A percentile compares a stretch with the other conserved stretches of the same genome.
These are phyloP conservation scores for Aspergillus sclerotiicarbonarius DNA, from an alignment of 495 filamentous ascomycete genomes.

Conservation along the genomic window DNA sequence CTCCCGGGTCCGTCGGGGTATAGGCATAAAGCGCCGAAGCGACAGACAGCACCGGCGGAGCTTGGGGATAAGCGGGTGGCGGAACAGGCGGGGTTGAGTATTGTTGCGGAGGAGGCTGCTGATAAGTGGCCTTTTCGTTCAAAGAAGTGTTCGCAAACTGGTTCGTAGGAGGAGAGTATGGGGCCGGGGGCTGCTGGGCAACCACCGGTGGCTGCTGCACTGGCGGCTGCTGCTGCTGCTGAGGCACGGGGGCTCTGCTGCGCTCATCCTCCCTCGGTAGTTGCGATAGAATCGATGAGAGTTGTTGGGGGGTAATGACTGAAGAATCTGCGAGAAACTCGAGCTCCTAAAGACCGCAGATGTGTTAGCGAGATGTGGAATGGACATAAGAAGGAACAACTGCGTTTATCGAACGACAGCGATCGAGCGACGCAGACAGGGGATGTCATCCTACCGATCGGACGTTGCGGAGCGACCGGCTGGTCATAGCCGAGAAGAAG, in stretches of 20 bases:
- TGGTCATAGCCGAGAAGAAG: conserved; percentile 55
- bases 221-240: conserved; percentile 26
- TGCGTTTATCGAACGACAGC: neutral
- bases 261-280: conserved; percentile 64
- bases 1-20: conserved; percentile 70
- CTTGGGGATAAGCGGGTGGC: conserved; percentile 53
- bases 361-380: conserved; percentile 4
- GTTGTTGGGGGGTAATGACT: conserved; percentile 67
- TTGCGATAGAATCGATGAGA: conserved; percentile 66
- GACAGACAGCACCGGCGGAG: conserved; percentile 59
- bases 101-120: conserved; percentile 41
- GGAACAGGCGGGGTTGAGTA: conserved; percentile 41
- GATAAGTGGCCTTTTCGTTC: conserved; percentile 54
- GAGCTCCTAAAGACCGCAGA: conserved; percentile 65
- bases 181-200: conserved; percentile 32
- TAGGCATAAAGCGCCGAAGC: conserved; percentile 86
- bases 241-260: conserved; percentile 36
- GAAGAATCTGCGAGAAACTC: conserved; percentile 80
- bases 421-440: neutral
- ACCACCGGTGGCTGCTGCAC: conserved; percentile 26
- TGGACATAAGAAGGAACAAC: neutral
- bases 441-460: conserved; percentile 61
- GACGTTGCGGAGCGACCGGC: conserved; percentile 81
- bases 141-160: conserved; percentile 46
- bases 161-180: conserved; percentile 43